Evolutionary conservation across 1,284 basidiomycete genomes (phyloP).

Genomic region (Marasmius sp.): DNA sequence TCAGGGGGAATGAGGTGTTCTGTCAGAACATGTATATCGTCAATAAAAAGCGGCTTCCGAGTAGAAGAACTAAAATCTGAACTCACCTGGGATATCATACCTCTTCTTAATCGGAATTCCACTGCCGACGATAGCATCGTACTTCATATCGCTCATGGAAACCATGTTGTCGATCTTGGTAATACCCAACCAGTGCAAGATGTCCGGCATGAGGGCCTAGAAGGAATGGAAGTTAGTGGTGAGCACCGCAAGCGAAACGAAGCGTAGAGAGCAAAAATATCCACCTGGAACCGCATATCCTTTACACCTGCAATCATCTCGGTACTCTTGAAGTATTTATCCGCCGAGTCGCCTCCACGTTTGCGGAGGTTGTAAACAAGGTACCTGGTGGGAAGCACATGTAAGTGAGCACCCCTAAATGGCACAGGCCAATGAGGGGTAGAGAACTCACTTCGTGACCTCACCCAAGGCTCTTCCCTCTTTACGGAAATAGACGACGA

Average conservation of each 20-base stretch:
- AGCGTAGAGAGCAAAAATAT: neutral
- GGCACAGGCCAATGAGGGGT: neutral
- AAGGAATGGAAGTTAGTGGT: neutral
- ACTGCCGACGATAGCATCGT: constrained; percentile 86
- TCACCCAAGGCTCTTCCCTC: constrained; percentile 92
- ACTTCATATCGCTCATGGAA: constrained; percentile 95
- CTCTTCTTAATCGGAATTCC: constrained; percentile 84
- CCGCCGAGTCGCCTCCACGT: constrained; percentile 88
- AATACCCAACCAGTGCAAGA: constrained; percentile 93
- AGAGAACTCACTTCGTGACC: constrained; percentile 72
- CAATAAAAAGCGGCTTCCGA: neutral
- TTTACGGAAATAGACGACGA: constrained; percentile 94
- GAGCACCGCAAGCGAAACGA: neutral
- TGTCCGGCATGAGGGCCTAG: constrained; percentile 89
- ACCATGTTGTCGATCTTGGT: constrained; percentile 88
- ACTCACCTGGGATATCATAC: constrained; percentile 80
- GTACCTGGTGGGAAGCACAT: constrained; percentile 48
- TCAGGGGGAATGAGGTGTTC: constrained; percentile 88
- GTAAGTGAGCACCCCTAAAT: neutral
- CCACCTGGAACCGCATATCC: constrained; percentile 86
- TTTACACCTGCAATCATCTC: constrained; percentile 94
- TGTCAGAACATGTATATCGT: constrained; percentile 17
- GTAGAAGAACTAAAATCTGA: neutral
- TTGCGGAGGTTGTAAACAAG: constrained; percentile 96
- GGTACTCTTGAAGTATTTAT: constrained; percentile 93